Evolutionary conservation across 2,329 filamentous ascomycete species (phyloP), one percentile per base, ranked within the genome.

Genomic region (Ophiostoma fasciatum): DNA sequence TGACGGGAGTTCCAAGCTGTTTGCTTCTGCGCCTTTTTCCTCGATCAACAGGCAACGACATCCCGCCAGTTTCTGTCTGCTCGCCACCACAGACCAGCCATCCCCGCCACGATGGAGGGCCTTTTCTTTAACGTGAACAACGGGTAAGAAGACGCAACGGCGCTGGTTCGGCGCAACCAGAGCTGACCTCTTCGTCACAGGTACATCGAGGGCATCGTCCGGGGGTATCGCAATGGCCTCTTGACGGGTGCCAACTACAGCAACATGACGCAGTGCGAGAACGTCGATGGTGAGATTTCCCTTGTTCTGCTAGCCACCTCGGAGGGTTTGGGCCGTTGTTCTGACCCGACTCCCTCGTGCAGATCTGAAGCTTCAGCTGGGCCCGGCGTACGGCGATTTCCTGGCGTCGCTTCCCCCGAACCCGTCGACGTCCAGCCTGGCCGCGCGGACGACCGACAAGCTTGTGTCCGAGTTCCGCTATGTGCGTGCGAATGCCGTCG

Each of bases 311-410:
- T n/a, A n/a, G n/a, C n/a, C n/a, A n/a, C n/a, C n/a, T n/a, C n/a
- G n/a, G n/a, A n/a, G n/a, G n/a, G n/a, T n/a, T n/a, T n/a, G n/a
- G n/a, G n/a, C n/a, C n/a, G n/a, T n/a, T n/a, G n/a, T 21, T 28
- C 12, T 31, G 28, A 13, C 17, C 7, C 9, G 14, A 5, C 8
- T 18, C n/a, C n/a, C 29, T 20, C 17, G 14, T 21, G 4, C 13
- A 96, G 90, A 98, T 66, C 77, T 98, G 47, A 98, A 96, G 66
- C 78, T 96, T 39, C 90, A 98, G 62, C 84, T 98, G 28, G 85
- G 83, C 38, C 90, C 90, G 44, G 80, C 90, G 35, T 98, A 98
- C 52, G 90, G 92, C 61, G 90, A 98, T 62, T 94, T 94, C 61
- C 83, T 98, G 47, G 78, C 83, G 46, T 76, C 83, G 44, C 78